Base-by-base conservation (phyloP, 2,329 filamentous ascomycete species). In the Beauveria medogensis region DNA sequence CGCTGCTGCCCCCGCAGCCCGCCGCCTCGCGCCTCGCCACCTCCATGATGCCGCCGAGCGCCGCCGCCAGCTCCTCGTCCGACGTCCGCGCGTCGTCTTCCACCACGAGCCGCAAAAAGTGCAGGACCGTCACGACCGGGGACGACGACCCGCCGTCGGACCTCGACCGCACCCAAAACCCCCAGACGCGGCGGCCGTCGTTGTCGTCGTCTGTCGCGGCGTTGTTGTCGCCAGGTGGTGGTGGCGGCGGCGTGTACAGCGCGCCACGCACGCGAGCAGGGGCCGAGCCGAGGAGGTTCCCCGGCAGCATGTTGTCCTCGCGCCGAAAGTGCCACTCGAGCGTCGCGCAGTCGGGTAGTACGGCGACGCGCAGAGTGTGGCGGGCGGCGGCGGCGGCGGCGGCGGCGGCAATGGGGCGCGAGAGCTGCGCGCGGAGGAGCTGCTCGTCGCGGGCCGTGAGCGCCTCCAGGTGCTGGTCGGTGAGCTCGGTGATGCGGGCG, bases 221-320 rank as follows among this genome's bases (percentile, higher is more conserved):
- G 2, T 22, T 80, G 6, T 74, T 66, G 40, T 75, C 71, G 6
- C 34, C 44, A 5, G 76, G 22, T 5, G 74, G 64, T 22, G 22
- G 22, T 22, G 76, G 22, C 5, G 74, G 64, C 20, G 77, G 73
- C 6, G 79, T 79, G 48, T 87, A 84, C 1, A 91, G 78, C 2
- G 89, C 91, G 16, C 92, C 92, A 68, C 89, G 88, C 59, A 89
- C 76, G 1, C 76, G 34, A 37, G 30, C 69, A 0, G 90, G 87
- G 0, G 71, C 73, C 43, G 68, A 70, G 2, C 80, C 77, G 65
- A 88, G 82, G 6, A 92, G 77, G 64, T 84, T 81, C 59, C 81
- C 79, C 5, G 82, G 83, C 69, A 82, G 83, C 69, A 93, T 87
- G 71, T 89, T 94, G 55, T 92, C 86, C 73, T 96, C 91, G 54